Conservation (phyloP, 1,284 basidiomycete genomes). For the Sporisorium scitamineum region DNA sequence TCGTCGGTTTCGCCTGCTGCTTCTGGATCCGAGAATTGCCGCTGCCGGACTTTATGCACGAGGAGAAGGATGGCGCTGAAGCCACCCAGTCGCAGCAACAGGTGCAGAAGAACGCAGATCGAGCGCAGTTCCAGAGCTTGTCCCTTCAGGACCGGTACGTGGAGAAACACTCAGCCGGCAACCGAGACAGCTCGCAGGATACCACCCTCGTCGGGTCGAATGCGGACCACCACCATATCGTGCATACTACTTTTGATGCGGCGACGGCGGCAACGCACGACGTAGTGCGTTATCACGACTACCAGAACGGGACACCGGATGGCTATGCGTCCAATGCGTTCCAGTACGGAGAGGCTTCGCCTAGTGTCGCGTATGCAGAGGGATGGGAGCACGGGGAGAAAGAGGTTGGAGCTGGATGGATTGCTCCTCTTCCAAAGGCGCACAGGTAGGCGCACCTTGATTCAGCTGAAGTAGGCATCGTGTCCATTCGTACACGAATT, state of each 20-base stretch:
- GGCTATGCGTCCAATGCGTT: constrained; percentile 22
- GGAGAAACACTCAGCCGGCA: neutral
- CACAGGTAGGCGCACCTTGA: neutral
- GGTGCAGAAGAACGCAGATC: neutral
- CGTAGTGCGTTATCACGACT: neutral
- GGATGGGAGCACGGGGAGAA: constrained; percentile 10
- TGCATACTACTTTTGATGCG: constrained; percentile 1
- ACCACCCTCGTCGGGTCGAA: constrained; percentile 21
- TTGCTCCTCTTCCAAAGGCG: constrained; percentile 14
- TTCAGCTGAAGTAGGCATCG: neutral
- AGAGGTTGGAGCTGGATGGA: neutral
- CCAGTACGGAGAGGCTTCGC: neutral
- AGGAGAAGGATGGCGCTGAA: neutral
- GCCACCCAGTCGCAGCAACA: constrained; percentile 4
- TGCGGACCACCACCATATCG: constrained; percentile 7
- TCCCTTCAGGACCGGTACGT: neutral
- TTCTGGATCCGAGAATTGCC: constrained; percentile 55
- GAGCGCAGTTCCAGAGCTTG: neutral
- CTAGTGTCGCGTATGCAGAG: neutral
- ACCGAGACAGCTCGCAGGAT: constrained; percentile 12
- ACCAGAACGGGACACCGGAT: constrained; percentile 8
- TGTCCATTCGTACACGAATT: neutral
- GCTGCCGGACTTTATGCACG: constrained; percentile 46
- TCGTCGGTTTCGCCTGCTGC: constrained; percentile 39
- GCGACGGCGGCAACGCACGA: neutral